Base-by-base conservation (phyloP, 2,329 filamentous ascomycete genomes). In the Ophiocordyceps camponoti-rufipedis region DNA sequence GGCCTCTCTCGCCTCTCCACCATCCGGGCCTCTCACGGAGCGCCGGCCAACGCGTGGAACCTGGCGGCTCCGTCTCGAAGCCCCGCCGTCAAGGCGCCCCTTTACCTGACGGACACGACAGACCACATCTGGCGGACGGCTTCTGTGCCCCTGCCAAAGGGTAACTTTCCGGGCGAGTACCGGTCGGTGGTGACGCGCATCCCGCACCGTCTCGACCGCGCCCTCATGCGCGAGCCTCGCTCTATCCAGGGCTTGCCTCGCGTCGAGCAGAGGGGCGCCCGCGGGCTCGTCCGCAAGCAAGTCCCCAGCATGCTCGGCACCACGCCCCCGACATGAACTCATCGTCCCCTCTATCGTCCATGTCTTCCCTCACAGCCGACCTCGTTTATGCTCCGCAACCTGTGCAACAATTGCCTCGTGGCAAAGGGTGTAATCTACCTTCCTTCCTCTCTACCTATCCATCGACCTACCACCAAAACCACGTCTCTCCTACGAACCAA, bases 221-320 rank as follows among this genome's bases (percentile, higher is more conserved):
- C 78, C 13, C 68, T 95, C 42, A 94, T 96, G 86, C 85, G 86
- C 59, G 88, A 95, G 62, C 88, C 88, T 29, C 75, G 88, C 47
- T 79, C 85, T 50, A 89, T 94, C 38, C 86, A 94, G 59, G 88
- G 88, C 33, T 79, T 87, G n/a, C 87, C 87, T 23, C 66, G 75
- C 32, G 69, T 72, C 16, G 72, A 75, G 48, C 67, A 69, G 46
- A 66, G 67, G n/a, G 61, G 69, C 31, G 63, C 63, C 8, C 65
- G 66, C 38, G 69, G 70, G 28, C 60, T 78, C 43, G 55, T 71
- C 45, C 61, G 74, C 50, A 78, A 78, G 56, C 73, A 77, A 54
- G 74, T 78, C 23, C 63, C 66, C 18, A 68, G 63, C 50, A 68
- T 68, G 65, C 52, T 68, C 40, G 66, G 66, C 35, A 62, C 62